phyloP scores from a whole-genome alignment of 116 monocot genomes.

The Cymodocea nodosa region DNA sequence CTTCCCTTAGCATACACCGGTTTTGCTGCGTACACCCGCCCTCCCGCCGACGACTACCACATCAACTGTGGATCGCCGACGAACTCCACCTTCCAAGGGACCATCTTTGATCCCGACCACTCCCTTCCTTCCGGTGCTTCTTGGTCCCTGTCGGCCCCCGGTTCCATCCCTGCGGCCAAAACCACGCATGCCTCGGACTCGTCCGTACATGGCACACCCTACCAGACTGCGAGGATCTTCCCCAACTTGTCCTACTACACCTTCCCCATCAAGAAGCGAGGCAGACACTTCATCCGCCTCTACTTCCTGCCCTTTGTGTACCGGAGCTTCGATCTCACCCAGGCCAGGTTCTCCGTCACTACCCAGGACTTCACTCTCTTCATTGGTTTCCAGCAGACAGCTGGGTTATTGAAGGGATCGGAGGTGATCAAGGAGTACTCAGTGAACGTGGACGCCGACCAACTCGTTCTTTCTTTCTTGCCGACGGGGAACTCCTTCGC shows the following conservation, averaged over 20 bases:
- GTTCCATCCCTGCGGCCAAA: constrained; percentile 34
- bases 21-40: constrained; percentile 26
- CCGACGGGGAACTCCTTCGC: constrained; percentile 33
- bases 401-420: no score
- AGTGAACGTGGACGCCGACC: constrained; percentile 23
- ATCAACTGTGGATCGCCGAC: constrained; percentile 50
- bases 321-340: constrained; percentile 26
- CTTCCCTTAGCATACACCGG: background rate
- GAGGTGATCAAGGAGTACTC: constrained; percentile 27
- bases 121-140: constrained; percentile 47
- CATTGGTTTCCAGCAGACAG: constrained; percentile 12
- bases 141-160: constrained; percentile 33
- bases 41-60: constrained; percentile 52
- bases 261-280: constrained; percentile 32
- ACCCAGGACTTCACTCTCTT: constrained; percentile 34
- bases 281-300: constrained; percentile 57
- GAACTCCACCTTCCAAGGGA: constrained; percentile 28
- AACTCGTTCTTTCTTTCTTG: constrained; percentile 26
- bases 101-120: constrained; percentile 61
- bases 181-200: background rate
- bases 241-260: constrained; percentile 35
- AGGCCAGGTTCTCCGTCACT: constrained; percentile 35
- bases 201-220: constrained; percentile 13
- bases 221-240: constrained; percentile 53
- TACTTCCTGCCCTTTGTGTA: constrained; percentile 53